phyloP scores from a whole-genome alignment of 2,329 filamentous ascomycete genomes.

The Neonectria magnoliae region DNA sequence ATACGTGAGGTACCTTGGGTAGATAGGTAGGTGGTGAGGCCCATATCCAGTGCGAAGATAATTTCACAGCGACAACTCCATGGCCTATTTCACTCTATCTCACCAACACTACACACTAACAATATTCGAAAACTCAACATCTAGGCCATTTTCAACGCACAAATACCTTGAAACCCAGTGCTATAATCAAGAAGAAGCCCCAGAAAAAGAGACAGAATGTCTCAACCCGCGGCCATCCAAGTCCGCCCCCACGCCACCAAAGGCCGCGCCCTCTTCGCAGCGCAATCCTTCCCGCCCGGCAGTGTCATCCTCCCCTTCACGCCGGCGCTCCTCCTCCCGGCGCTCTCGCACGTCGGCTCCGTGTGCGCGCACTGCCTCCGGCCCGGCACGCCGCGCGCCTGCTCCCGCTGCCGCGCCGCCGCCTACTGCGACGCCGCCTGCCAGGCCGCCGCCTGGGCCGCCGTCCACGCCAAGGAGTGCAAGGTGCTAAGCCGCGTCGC shows the following conservation, averaged over 20 bases:
- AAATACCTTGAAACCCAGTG: background rate
- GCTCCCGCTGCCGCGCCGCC: conserved; percentile 63
- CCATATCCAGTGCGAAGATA: conserved; percentile 25
- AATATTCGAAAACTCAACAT: background rate
- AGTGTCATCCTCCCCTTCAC: conserved; percentile 57
- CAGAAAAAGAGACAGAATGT: conserved; percentile 23
- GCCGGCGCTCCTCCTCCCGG: conserved; percentile 59
- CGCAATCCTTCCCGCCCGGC: conserved; percentile 55
- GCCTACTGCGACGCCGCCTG: conserved; percentile 65
- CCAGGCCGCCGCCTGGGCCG: conserved; percentile 64
- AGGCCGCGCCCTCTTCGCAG: conserved; percentile 59
- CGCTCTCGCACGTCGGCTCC: conserved; percentile 51
- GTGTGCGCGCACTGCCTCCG: conserved; percentile 63
- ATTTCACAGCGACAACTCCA: conserved; percentile 24
- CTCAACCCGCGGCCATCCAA: conserved; percentile 35
- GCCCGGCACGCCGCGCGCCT: conserved; percentile 49
- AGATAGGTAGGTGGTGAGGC: background rate
- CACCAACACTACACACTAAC: background rate
- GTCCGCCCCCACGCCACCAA: conserved; percentile 45
- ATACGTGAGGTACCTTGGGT: background rate
- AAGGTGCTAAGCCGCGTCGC: conserved; percentile 51
- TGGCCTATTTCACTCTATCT: background rate
- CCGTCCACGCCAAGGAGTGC: conserved; percentile 66
- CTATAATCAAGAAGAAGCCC: too few species aligned
- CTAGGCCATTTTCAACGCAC: too few species aligned